These are phyloP conservation scores for Luffa acutangula DNA, from an alignment of 306 rosid species.

Conservation along the genomic window DNA sequence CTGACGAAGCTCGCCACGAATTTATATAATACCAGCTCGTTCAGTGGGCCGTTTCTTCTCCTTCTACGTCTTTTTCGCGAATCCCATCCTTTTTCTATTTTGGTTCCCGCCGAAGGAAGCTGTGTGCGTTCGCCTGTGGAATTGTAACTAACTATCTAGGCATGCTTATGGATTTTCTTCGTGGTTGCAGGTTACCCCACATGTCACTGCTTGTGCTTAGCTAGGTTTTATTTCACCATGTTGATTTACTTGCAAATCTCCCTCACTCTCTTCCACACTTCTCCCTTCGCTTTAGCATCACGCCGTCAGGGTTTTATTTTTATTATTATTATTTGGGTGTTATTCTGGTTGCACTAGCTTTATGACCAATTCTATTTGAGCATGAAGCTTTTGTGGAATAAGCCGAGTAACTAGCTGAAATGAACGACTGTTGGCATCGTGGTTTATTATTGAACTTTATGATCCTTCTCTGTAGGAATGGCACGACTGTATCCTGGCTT, in stretches of 20 bases:
- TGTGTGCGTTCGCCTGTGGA: not conserved
- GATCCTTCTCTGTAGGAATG: not conserved
- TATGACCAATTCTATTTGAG: not conserved
- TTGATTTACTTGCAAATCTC: not conserved
- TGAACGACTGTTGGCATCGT: not conserved
- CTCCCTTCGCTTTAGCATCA: not conserved
- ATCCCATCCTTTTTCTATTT: not conserved
- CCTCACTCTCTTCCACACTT: not conserved
- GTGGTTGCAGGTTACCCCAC: constrained; percentile 28
- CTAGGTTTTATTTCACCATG: constrained; percentile 26
- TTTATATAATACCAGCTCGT: not conserved
- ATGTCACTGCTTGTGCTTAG: not conserved
- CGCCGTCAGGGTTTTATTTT: not conserved
- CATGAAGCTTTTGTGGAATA: not conserved
- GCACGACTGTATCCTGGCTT: not conserved
- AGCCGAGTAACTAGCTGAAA: not conserved
- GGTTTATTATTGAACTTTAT: not conserved
- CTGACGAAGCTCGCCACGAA: not conserved
- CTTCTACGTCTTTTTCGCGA: not conserved
- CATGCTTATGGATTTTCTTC: constrained; percentile 5
- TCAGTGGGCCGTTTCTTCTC: not conserved
- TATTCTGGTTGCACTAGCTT: not conserved
- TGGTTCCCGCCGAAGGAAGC: not conserved
- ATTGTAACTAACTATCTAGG: not conserved
- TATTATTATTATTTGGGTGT: too few relatives aligned